Conservation (phyloP, 2,329 filamentous ascomycete species). For the Arthrobotrys entomopaga region DNA sequence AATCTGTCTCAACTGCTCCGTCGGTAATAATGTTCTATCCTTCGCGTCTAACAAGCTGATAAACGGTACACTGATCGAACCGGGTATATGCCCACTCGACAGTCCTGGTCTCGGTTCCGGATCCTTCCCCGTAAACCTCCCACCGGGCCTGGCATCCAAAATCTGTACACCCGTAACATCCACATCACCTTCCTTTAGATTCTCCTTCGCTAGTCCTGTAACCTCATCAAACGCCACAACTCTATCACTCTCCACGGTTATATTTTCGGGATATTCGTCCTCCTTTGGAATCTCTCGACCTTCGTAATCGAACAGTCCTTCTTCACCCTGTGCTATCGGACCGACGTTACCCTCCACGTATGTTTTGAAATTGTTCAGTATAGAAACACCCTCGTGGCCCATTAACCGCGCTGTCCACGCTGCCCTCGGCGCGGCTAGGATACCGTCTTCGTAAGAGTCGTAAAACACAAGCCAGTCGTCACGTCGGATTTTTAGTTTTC, state of each 20-base stretch:
- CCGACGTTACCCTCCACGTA: slow-evolving; percentile 80
- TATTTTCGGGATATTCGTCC: slow-evolving; percentile 64
- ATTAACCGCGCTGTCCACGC: slow-evolving; percentile 93
- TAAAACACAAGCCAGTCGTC: slow-evolving; percentile 95
- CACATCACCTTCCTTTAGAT: slow-evolving; percentile 73
- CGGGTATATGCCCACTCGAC: slow-evolving; percentile 90
- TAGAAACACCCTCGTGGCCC: slow-evolving; percentile 85
- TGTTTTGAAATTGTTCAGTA: slow-evolving; percentile 94
- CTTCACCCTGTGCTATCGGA: slow-evolving; percentile 80
- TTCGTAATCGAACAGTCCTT: slow-evolving; percentile 57
- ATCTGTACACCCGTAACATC: slow-evolving; percentile 85
- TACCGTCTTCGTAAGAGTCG: slow-evolving; percentile 87
- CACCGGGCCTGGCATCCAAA: slow-evolving; percentile 82
- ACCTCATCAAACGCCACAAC: slow-evolving; percentile 86
- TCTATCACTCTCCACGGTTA: slow-evolving; percentile 69
- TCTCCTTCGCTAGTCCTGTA: slow-evolving; percentile 77
- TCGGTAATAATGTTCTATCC: slow-evolving; percentile 81
- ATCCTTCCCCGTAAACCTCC: slow-evolving; percentile 82
- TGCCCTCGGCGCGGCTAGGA: slow-evolving; percentile 92
- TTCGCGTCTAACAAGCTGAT: slow-evolving; percentile 80
- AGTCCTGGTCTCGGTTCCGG: slow-evolving; percentile 83
- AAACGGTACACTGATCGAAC: slow-evolving; percentile 84
- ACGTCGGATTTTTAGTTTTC: slow-evolving; percentile 81
- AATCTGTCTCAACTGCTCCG: slow-evolving; percentile 76
- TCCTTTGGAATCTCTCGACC: slow-evolving; percentile 58